A percentile compares a stretch with the other conserved stretches of the same genome.
phyloP scores from a whole-genome alignment of 345 rosid species.

The Gossypium raimondii region DNA sequence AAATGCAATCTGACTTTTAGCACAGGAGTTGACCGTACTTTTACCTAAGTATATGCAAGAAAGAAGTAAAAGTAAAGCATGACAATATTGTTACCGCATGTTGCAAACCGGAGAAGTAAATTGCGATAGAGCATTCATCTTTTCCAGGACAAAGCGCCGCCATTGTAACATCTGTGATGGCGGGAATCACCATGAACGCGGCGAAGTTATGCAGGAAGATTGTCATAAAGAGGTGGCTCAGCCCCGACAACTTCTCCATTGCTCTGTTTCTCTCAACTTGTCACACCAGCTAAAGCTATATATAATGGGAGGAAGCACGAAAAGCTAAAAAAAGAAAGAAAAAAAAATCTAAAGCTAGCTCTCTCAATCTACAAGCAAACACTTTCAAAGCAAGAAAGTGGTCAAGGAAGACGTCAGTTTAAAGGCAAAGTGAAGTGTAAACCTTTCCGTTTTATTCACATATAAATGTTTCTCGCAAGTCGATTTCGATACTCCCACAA shows the following conservation, averaged over 20 bases:
- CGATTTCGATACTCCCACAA: neutral
- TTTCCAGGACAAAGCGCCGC: slow-evolving; percentile 51
- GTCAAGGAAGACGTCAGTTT: slow-evolving; percentile 17
- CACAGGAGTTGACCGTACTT: rapidly evolving
- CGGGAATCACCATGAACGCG: slow-evolving; percentile 45
- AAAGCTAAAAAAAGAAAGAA: neutral
- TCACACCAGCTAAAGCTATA: neutral
- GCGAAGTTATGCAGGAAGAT: slow-evolving; percentile 45
- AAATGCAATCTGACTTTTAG: rapidly evolving
- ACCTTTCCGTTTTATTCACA: neutral
- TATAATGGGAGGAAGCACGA: neutral
- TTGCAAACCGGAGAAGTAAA: slow-evolving; percentile 54
- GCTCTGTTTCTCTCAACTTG: neutral
- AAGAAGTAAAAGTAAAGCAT: neutral
- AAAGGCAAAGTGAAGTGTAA: slow-evolving; percentile 13
- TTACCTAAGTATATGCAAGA: neutral
- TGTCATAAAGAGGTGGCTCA: slow-evolving; percentile 48
- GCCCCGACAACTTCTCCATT: slow-evolving; percentile 32
- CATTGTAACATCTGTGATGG: slow-evolving; percentile 63
- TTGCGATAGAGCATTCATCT: slow-evolving; percentile 59
- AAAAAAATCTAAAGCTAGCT: neutral
- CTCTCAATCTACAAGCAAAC: neutral
- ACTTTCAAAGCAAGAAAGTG: slow-evolving; percentile 12
- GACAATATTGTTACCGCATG: slow-evolving; percentile 36
- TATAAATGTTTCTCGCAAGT: neutral